Evolutionary conservation across 1,284 basidiomycete genomes (phyloP).

Genomic region (Tilletiaria anomala): DNA sequence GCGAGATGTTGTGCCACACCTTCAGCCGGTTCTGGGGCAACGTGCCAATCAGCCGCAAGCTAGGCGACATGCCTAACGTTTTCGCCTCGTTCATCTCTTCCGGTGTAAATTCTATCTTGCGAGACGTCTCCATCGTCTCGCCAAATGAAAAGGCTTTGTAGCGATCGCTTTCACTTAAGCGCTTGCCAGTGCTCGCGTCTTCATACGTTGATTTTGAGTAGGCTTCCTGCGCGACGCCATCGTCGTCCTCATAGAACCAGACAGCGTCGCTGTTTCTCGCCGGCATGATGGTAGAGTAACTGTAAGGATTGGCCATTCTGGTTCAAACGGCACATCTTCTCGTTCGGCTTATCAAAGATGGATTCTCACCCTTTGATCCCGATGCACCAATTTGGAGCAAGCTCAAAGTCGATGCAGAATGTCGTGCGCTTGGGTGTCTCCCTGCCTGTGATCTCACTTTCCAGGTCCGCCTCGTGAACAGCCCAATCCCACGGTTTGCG

Average conservation of each 20-base stretch:
- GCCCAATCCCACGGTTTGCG: constrained; percentile 20
- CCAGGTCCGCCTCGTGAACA: constrained; percentile 28
- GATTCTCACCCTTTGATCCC: constrained; percentile 68
- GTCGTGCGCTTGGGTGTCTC: constrained; percentile 76
- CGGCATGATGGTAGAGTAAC: neutral
- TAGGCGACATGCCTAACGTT: constrained; percentile 18
- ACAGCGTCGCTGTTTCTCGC: constrained; percentile 22
- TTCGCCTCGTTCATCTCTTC: constrained; percentile 70
- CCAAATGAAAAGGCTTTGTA: constrained; percentile 40
- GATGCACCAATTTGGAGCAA: constrained; percentile 50
- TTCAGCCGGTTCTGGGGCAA: constrained; percentile 45
- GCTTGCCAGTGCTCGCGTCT: neutral
- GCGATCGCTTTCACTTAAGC: neutral
- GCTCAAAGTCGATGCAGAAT: constrained; percentile 65
- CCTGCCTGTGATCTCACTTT: constrained; percentile 30
- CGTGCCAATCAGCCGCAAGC: neutral
- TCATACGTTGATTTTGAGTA: neutral
- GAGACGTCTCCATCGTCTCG: constrained; percentile 58
- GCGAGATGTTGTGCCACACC: constrained; percentile 80
- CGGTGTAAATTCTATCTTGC: constrained; percentile 68
- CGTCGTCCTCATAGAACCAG: constrained; percentile 25
- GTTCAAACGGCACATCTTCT: too few species aligned
- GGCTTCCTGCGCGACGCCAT: constrained; percentile 4
- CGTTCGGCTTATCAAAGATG: too few species aligned
- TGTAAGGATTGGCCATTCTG: too few species aligned